Conservation (phyloP, 106 monocot species). For the Dendrobium officinale region DNA sequence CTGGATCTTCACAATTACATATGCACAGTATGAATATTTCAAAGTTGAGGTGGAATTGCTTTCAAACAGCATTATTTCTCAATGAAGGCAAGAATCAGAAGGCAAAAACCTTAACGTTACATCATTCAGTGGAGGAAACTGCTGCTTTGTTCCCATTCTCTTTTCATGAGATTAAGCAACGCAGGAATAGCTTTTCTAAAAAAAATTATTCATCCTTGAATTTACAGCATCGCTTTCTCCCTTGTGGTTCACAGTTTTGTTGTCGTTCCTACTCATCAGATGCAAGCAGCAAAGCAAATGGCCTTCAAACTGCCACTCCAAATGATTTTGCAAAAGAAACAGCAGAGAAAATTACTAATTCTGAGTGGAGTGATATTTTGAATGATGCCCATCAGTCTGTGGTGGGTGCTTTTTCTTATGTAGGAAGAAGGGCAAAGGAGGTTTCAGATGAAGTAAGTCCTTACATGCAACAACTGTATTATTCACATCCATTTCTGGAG, state of each 20-base stretch:
- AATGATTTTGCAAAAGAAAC: conserved; percentile 21
- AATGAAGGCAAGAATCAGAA: conserved; percentile 10
- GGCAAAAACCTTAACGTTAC: not conserved
- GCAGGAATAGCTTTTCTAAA: conserved; percentile 6
- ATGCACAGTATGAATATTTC: conserved; percentile 5
- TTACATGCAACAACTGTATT: conserved; percentile 60
- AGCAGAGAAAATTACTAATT: conserved; percentile 22
- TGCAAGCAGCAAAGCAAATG: conserved; percentile 24
- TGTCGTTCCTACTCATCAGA: conserved; percentile 47
- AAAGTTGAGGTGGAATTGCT: conserved; percentile 6
- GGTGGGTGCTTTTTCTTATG: conserved; percentile 27
- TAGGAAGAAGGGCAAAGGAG: conserved; percentile 50
- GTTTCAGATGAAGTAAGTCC: conserved; percentile 37
- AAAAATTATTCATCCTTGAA: conserved; percentile 8
- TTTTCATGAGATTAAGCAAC: conserved; percentile 4
- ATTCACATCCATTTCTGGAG: conserved; percentile 68
- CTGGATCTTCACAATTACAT: conserved; percentile 13
- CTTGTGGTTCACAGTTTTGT: conserved; percentile 2
- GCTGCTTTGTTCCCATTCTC: conserved; percentile 10
- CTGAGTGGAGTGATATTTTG: conserved; percentile 39
- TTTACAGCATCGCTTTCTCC: conserved; percentile 11
- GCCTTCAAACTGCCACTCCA: conserved; percentile 16
- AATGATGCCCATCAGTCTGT: conserved; percentile 32
- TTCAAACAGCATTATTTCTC: conserved; percentile 10
- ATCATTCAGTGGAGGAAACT: conserved; percentile 7